Conservation (phyloP, 352 stramenopile genomes). For the Albugo laibachii region DNA sequence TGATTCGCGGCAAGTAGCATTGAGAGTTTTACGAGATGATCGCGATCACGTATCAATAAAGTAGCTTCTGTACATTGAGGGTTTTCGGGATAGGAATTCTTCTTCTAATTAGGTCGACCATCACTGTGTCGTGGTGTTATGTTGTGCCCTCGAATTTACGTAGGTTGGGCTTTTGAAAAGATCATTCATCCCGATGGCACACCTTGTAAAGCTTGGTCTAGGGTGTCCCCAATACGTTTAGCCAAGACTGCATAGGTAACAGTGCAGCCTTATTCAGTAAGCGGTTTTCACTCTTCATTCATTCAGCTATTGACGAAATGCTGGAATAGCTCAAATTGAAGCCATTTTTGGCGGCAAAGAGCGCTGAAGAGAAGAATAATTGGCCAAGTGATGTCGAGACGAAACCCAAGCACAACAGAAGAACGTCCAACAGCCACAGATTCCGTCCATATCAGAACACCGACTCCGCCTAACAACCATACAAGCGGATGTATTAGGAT, state of each 20-base stretch:
- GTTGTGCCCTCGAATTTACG: not conserved
- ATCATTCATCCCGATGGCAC: no score
- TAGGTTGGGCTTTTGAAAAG: slow-evolving; percentile 1
- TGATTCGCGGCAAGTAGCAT: no score
- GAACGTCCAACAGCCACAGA: slow-evolving; percentile 24
- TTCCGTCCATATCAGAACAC: slow-evolving; percentile 30
- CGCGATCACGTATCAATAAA: no score
- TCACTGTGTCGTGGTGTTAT: slow-evolving; percentile 6
- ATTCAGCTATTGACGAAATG: slow-evolving; percentile 11
- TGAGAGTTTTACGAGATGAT: no score
- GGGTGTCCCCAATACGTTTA: no score
- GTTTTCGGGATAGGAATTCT: slow-evolving; percentile 39
- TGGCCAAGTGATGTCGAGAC: slow-evolving; percentile 33
- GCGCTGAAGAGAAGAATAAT: slow-evolving; percentile 27
- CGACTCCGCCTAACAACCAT: slow-evolving; percentile 13
- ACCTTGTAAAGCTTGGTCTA: no score
- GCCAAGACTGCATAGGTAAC: no score
- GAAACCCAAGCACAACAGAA: slow-evolving; percentile 22
- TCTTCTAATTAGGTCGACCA: slow-evolving; percentile 20
- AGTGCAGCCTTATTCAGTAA: no score
- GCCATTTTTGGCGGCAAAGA: slow-evolving; percentile 26
- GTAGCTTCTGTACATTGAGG: not conserved
- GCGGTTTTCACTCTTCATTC: not conserved
- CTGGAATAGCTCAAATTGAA: slow-evolving; percentile 37
- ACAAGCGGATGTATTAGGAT: no score